Percentiles rank a stretch among this genome's conserved stretches.
These are phyloP conservation scores for Aspergillus olivimuriae DNA, from an alignment of 495 filamentous ascomycete genomes.

Conservation along the genomic window DNA sequence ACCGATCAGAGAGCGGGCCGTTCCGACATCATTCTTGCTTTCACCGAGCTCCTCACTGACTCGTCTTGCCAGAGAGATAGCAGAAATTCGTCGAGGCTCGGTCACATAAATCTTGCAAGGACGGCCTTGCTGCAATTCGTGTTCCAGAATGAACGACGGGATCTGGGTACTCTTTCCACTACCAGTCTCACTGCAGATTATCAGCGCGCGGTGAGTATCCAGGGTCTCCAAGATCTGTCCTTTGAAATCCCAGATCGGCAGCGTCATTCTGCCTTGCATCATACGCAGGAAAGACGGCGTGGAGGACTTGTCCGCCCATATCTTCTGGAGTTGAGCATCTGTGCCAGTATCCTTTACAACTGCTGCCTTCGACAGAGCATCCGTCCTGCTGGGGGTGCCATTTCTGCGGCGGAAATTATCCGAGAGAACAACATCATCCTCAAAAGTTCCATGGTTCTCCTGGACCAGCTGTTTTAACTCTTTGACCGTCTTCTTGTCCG, in stretches of 20 bases:
- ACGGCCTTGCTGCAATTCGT: constrained; percentile 72
- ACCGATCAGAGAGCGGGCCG: constrained; percentile 74
- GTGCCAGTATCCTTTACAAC: constrained; percentile 32
- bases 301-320: constrained; percentile 66
- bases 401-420: constrained; percentile 60
- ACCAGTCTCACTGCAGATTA: constrained; percentile 92
- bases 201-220: constrained; percentile 70
- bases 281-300: constrained; percentile 48
- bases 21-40: constrained; percentile 71
- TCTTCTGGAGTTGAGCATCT: constrained; percentile 47
- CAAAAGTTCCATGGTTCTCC: constrained; percentile 38
- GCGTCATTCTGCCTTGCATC: constrained; percentile 52
- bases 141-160: constrained; percentile 83
- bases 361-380: constrained; percentile 28
- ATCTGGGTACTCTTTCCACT: constrained; percentile 97
- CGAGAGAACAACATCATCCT: constrained; percentile 69
- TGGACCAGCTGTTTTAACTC: constrained; percentile 40
- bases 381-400: constrained; percentile 42
- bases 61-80: constrained; percentile 82
- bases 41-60: constrained; percentile 95
- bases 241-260: constrained; percentile 87
- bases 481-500: constrained; percentile 57
- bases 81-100: constrained; percentile 92
- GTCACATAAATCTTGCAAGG: constrained; percentile 91
- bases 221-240: constrained; percentile 67